Base-by-base conservation (phyloP, 176 grass and related monocot genomes). In the Puccinellia tenuiflora region DNA sequence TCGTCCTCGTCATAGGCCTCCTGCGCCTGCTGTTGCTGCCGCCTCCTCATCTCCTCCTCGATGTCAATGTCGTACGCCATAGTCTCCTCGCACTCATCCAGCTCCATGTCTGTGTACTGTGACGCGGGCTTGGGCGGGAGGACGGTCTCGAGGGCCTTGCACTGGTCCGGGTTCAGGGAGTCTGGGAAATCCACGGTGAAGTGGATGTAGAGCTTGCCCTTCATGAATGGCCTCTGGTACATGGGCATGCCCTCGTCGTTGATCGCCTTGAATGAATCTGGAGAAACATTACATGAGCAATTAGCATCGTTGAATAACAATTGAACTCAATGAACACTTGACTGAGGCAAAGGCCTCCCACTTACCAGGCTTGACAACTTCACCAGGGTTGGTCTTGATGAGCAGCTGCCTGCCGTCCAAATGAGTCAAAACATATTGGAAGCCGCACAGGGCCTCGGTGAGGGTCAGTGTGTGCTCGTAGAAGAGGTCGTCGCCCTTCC, bases 191-290 rank as follows among this genome's bases (percentile, higher is more conserved):
- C 94, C 5, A 97, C 91, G 0, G 91, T 87, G 64, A 97, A 97
- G 73, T 93, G 94, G 84, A 97, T 89, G 86, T 97, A 97, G 15
- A 97, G 84, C 81, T 97, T 97, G 60, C 94, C 94, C 84, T 85
- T 97, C 94, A 97, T 93, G 84, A 93, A 97, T 0, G 94, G 86
- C 78, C 86, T 88, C 81, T 93, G 86, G 69, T 97, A 97, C 68
- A 97, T 89, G 16, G 94, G 94, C 94, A 97, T 97, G 10, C 94
- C 94, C 68, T 97, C 94, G 2, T 97, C 94, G 11, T 97, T 93
- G 24, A 97, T 89, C 0, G 91, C 94, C 86, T 97, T 97, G 71
- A 89, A 97, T 18, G 92, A 92, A 86, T 90, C 94, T 97, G 75
- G 37, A 51, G 1, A 1, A 62, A 56, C 6, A 42, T 6, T 48